Percentiles rank a stretch among this genome's conserved stretches.
phyloP scores from a whole-genome alignment of 345 rosid species.

The Citrus medica region DNA sequence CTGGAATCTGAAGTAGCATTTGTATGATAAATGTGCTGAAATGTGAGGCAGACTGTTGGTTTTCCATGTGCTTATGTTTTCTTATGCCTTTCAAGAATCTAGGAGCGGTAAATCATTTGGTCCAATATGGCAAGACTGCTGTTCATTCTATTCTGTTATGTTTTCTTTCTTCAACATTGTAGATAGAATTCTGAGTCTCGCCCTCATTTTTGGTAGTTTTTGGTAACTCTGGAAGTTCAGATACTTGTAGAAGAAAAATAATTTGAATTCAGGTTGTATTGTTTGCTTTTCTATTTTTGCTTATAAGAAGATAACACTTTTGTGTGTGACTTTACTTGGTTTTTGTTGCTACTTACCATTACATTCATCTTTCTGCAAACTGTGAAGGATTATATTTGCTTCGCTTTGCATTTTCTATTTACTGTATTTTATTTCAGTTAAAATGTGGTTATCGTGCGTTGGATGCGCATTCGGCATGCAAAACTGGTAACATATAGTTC shows the following conservation, averaged over 20 bases:
- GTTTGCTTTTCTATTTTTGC: neutral
- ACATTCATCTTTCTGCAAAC: neutral
- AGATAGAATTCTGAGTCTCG: neutral
- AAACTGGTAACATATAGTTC: neutral
- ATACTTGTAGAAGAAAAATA: slow-evolving; percentile 1
- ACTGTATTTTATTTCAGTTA: neutral
- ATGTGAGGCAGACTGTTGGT: neutral
- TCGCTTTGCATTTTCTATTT: neutral
- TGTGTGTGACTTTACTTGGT: neutral
- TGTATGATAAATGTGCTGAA: neutral
- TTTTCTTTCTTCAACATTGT: neutral
- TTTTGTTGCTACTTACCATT: neutral
- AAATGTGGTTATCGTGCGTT: neutral
- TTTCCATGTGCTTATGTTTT: neutral
- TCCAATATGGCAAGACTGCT: neutral
- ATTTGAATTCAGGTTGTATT: neutral
- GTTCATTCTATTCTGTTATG: neutral
- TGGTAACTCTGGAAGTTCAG: neutral
- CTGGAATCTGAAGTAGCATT: neutral
- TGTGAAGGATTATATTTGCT: neutral
- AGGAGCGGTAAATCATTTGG: neutral
- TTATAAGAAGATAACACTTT: neutral
- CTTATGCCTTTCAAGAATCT: neutral
- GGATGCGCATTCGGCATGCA: neutral
- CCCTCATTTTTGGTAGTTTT: neutral